phyloP scores from a whole-genome alignment of 1,139 yeast genomes.

The Kurtzmaniella quercitrusa region DNA sequence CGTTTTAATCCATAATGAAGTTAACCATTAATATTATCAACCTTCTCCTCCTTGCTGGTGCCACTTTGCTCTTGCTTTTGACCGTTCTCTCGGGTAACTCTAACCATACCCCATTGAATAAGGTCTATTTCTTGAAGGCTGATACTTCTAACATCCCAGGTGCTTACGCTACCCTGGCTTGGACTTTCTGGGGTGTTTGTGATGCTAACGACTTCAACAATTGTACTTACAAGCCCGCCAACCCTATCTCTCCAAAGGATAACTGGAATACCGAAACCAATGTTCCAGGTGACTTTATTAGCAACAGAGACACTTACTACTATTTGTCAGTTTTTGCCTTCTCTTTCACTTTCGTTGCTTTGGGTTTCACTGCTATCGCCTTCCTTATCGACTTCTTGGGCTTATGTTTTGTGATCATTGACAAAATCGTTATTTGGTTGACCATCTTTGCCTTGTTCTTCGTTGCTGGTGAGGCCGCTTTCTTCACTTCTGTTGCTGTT shows the following conservation, averaged over 20 bases:
- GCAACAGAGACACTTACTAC: slow-evolving; percentile 56
- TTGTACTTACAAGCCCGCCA: slow-evolving; percentile 48
- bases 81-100: slow-evolving; percentile 66
- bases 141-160: slow-evolving; percentile 54
- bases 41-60: slow-evolving; percentile 43
- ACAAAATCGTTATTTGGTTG: slow-evolving; percentile 52
- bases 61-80: slow-evolving; percentile 56
- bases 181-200: slow-evolving; percentile 87
- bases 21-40: slow-evolving; percentile 31
- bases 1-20: slow-evolving; percentile 22
- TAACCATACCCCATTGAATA: slow-evolving; percentile 54
- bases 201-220: slow-evolving; percentile 40
- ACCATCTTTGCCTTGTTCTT: slow-evolving; percentile 50
- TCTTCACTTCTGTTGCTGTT: slow-evolving; percentile 65
- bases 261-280: slow-evolving; percentile 51
- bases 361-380: slow-evolving; percentile 48
- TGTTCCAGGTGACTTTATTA: slow-evolving; percentile 53
- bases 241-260: slow-evolving; percentile 68
- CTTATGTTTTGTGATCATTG: slow-evolving; percentile 44
- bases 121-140: slow-evolving; percentile 69
- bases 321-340: slow-evolving; percentile 70
- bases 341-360: slow-evolving; percentile 58
- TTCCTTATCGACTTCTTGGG: slow-evolving; percentile 39
- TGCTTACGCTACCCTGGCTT: slow-evolving; percentile 55
- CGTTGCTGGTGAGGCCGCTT: slow-evolving; percentile 55